Base-by-base conservation (phyloP, 768 basidiomycete species). In the Lentinula raphanica region DNA sequence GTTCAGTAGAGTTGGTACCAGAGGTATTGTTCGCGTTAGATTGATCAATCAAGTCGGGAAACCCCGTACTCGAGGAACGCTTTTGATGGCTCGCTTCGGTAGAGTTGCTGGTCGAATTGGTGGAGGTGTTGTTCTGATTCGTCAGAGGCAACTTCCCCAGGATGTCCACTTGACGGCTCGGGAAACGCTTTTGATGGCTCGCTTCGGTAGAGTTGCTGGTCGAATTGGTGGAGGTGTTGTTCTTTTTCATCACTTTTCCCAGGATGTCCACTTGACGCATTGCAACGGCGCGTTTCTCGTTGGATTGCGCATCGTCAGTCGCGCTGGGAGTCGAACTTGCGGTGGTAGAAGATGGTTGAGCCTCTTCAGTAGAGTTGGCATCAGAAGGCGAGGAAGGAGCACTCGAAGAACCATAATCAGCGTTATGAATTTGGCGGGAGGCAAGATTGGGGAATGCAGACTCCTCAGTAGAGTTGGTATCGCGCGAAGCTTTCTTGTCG, bases 381-480 rank as follows among this genome's bases (percentile, higher is more conserved):
- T 25, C 19, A 40, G 35, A 25, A 23, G 36, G 40, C 21, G 32
- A 25, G 7, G 51, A 39, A 2, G 51, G 51, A 13, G 51, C 3
- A 21, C 15, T 53, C 21, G 51, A 53, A 27, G 51, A 53, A 17
- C 51, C 23, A 25, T 53, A 53, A 38, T 53, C 51, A 15, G 51
- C 51, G 51, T 53, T 53, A 27, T 53, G 51, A 27, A 53, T 53
- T 12, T 53, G 51, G 21, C 51, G 36, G 17, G 12, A 15, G 17
- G 36, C 11, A 36, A 53, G 51, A 5, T 3, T 28, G 13, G 46
- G 46, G 27, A 13, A 8, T 28, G 42, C 8, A 21, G 42, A 3
- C 3, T 19, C 12, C 9, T 9, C n/a, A 6, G 42, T 44, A n/a
- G 42, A 11, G 5, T 44, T 44, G 21, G 19, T 23, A 11, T 23